These are phyloP conservation scores for Albugo laibachii DNA, from an alignment of 352 stramenopile genomes.

Conservation along the genomic window DNA sequence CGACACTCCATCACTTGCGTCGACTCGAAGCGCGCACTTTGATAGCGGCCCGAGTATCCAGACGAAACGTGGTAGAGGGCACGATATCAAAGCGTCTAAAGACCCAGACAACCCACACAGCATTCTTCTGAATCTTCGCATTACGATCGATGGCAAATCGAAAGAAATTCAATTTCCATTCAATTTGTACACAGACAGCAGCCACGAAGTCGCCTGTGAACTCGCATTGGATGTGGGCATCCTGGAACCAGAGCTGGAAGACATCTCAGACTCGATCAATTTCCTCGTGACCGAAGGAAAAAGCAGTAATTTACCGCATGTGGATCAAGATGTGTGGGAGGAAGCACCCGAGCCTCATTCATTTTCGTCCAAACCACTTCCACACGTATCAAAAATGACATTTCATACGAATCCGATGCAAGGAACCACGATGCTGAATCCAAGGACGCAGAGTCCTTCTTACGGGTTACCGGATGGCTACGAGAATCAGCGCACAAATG, in stretches of 20 bases:
- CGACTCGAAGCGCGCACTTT: slow-evolving; percentile 10
- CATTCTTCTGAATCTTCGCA: slow-evolving; percentile 78
- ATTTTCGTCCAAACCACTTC: slow-evolving; percentile 55
- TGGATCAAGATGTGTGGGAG: slow-evolving; percentile 70
- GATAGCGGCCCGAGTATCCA: background rate
- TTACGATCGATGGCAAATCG: slow-evolving; percentile 81
- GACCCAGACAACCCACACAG: slow-evolving; percentile 66
- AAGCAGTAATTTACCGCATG: slow-evolving; percentile 61
- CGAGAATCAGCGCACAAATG: no score
- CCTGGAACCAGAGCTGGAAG: slow-evolving; percentile 78
- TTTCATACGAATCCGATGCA: slow-evolving; percentile 18
- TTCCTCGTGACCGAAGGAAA: slow-evolving; percentile 73
- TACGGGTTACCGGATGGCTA: background rate
- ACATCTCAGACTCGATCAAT: slow-evolving; percentile 88
- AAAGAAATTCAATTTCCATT: slow-evolving; percentile 94
- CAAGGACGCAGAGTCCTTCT: background rate
- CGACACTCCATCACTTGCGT: slow-evolving; percentile 5
- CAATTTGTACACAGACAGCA: slow-evolving; percentile 87
- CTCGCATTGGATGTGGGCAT: slow-evolving; percentile 88
- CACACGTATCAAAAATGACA: slow-evolving; percentile 63
- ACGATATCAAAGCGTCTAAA: slow-evolving; percentile 68
- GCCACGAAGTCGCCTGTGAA: slow-evolving; percentile 88
- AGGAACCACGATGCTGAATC: background rate
- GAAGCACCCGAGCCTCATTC: slow-evolving; percentile 68
- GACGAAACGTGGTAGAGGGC: slow-evolving; percentile 39